Evolutionary conservation across 495 filamentous ascomycete genomes (phyloP), one percentile per base, ranked within the genome.

Genomic region (Sporormia fimetaria): DNA sequence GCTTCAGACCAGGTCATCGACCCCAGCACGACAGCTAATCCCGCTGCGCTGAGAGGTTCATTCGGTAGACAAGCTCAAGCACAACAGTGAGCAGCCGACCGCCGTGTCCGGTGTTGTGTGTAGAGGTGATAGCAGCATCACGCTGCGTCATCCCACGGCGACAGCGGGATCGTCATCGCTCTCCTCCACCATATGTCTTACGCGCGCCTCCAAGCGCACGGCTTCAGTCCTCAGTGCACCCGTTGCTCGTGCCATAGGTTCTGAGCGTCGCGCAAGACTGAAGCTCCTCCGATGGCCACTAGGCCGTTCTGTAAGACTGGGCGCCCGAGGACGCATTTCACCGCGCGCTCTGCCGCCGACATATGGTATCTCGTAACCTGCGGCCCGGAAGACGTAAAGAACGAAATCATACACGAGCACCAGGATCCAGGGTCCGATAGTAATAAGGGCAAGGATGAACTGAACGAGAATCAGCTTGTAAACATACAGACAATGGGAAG

Each of bases 361-460:
- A 28, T 66, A 56, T 1, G 80, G 80, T 1, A 81, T 52, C 38
- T 80, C 69, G 57, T 76, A 76, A 21, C 64, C 59, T 5, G 69
- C 46, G 18, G 71, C 63, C 21, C 79, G 75, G 53, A 69, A 74
- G 21, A 79, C 36, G 51, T 82, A 87, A 12, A 84, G 65, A 18
- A 71, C 47, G 15, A 78, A 57, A 50, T 87, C 81, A 60, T 83
- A 81, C 37, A 80, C 33, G 36, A 87, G 56, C 22, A 84, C 57
- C 0, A 73, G 55, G 1, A 70, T 54, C 78, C 80, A 85, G 3
- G 81, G 81, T 9, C 69, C 66, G 40, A 86, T 74, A 4, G 71
- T 76, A 18, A 83, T 50, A 21, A 76, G 50, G 20, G 69, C 77
- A 34, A 83, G 67, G 33, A 85, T 47, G 11, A 84, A 52, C 81